Base-by-base conservation (phyloP, 768 basidiomycete genomes). In the Auricularia auricula-judae region DNA sequence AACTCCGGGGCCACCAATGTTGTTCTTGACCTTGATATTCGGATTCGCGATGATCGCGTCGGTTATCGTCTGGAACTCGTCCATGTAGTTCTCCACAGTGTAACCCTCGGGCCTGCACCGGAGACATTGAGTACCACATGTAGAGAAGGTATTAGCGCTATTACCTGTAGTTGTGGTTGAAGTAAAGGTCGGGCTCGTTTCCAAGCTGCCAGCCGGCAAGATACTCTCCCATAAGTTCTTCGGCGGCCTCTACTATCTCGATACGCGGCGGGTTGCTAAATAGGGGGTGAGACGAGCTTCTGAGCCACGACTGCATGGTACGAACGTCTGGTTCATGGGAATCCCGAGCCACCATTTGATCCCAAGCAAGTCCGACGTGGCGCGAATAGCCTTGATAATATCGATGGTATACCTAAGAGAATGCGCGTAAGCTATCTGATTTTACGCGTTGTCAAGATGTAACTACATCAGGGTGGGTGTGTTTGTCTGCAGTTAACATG, bases 1-100 rank as follows among this genome's bases (percentile, higher is more conserved):
- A 23, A 88, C 71, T 65, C 80, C 86, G 1, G 87, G 88, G 0
- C 83, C 87, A 65, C 88, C 77, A 66, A 90, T 81, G 51, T 84
- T 76, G 42, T 78, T 75, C 53, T 75, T 76, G 29, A 76, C 76
- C 0, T 72, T 61, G 64, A 84, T 76, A 18, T 72, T 75, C 18
- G 72, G 58, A 64, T 81, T 77, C 11, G 72, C 71, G n/a, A 72
- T 65, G 34, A 86, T 76, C 0, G 80, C 82, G 12, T 75, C 67
- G 7, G 81, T 74, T 36, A 88, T 73, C 3, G 67, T 64, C 3
- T 78, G 79, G 66, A 86, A 83, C 66, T 88, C 86, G 16, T 71
- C 66, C 3, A 76, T 76, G 69, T 85, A 89, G 67, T 83, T 76
- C 18, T 66, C 62, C 2, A 76, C 77, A 2, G 66, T 63, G 60